Conservation (phyloP, 495 filamentous ascomycete genomes). For the Xylaria longipes region DNA sequence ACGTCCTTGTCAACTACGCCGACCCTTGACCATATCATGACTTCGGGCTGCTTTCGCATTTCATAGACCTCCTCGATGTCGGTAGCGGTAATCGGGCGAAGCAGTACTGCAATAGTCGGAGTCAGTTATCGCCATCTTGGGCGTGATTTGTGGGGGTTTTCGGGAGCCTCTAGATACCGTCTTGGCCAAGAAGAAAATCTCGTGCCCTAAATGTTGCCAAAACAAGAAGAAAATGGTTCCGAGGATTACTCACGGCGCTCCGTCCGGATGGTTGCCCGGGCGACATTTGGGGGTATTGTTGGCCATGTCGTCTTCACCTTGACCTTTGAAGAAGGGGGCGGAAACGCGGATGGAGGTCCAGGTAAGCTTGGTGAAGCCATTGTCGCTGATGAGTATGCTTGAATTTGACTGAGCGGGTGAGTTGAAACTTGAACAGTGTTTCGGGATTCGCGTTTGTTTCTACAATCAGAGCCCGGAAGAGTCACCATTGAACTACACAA, state of each 20-base stretch:
- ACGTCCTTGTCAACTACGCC: conserved; percentile 47
- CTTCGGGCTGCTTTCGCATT: conserved; percentile 56
- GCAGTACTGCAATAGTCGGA: too few relatives aligned
- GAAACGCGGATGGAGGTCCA: not conserved
- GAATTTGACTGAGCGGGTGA: not conserved
- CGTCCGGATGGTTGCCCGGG: conserved; percentile 44
- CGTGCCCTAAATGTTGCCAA: too few relatives aligned
- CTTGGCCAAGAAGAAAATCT: too few relatives aligned
- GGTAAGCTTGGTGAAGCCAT: conserved; percentile 18
- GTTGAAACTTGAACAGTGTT: not conserved
- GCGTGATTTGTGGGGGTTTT: too few relatives aligned
- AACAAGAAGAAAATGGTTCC: too few relatives aligned
- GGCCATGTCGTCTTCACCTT: conserved; percentile 22
- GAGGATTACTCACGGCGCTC: too few relatives aligned
- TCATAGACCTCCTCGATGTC: conserved; percentile 47
- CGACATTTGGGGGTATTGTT: conserved; percentile 34
- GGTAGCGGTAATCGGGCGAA: conserved; percentile 46
- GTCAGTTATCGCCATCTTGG: too few relatives aligned
- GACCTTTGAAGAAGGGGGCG: not conserved
- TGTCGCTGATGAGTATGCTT: not conserved
- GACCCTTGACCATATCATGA: conserved; percentile 54
- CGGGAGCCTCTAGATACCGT: too few relatives aligned
- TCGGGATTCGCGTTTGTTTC: not conserved
- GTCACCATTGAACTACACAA: not conserved
- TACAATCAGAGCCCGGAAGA: not conserved